Percentiles rank a stretch among this genome's conserved stretches.
phyloP scores from a whole-genome alignment of 768 basidiomycete species.

The Mycena amicta region DNA sequence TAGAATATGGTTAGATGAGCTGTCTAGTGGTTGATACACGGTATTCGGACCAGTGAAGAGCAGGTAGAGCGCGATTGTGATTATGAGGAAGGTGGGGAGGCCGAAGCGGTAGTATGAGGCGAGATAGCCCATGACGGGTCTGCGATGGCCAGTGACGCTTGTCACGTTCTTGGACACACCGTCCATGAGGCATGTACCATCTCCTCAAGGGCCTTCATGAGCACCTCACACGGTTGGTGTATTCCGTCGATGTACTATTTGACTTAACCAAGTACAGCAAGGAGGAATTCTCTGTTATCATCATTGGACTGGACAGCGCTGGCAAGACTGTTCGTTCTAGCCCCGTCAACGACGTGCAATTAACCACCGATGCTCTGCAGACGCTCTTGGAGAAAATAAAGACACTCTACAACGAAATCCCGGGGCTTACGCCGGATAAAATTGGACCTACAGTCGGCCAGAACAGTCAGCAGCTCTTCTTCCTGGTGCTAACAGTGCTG shows the following conservation, averaged over 20 bases:
- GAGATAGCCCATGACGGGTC: conserved; percentile 46
- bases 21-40: neutral
- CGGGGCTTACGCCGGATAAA: conserved; percentile 88
- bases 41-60: conserved; percentile 77
- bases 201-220: conserved; percentile 90
- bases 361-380: conserved; percentile 47
- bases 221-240: conserved; percentile 75
- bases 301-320: conserved; percentile 90
- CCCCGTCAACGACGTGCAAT: neutral
- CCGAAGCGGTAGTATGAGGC: conserved; percentile 67
- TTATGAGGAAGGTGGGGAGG: conserved; percentile 62
- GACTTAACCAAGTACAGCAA: conserved; percentile 47
- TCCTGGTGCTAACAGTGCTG: neutral
- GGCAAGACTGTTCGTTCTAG: conserved; percentile 74
- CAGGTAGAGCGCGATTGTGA: conserved; percentile 79
- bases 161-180: neutral
- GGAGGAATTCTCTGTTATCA: conserved; percentile 92
- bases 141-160: conserved; percentile 22
- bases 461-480: conserved; percentile 70
- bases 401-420: conserved; percentile 84
- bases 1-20: neutral
- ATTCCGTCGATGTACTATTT: neutral
- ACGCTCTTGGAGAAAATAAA: conserved; percentile 93
- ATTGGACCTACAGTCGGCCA: conserved; percentile 97
- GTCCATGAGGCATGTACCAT: conserved; percentile 73